Evolutionary conservation across 768 basidiomycete species (phyloP).

Genomic region (Auriscalpium orientale): DNA sequence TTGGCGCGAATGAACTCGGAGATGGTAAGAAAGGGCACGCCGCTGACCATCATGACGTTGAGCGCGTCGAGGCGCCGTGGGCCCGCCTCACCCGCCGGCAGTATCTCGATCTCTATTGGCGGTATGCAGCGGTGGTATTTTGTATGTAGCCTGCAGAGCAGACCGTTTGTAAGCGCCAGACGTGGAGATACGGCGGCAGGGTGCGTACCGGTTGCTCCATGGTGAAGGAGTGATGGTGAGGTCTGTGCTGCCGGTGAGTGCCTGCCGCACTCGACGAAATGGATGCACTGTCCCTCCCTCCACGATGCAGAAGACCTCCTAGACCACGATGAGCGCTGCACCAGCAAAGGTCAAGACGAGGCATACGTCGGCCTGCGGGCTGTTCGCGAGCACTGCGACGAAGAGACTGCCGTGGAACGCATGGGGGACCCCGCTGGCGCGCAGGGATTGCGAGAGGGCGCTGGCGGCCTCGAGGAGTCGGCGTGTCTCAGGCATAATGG

Average conservation of each 20-base stretch:
- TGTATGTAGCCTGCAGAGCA: conserved; percentile 51
- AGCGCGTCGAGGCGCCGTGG: conserved; percentile 64
- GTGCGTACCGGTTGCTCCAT: conserved; percentile 74
- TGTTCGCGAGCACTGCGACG: conserved; percentile 61
- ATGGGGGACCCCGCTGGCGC: conserved; percentile 53
- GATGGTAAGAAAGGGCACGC: conserved; percentile 73
- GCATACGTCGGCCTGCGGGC: conserved; percentile 59
- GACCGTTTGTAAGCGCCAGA: conserved; percentile 8
- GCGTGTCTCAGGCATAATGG: conserved; percentile 59
- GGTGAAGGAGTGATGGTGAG: conserved; percentile 66
- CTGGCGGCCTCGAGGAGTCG: conserved; percentile 73
- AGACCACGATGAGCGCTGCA: conserved; percentile 7
- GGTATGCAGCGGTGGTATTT: conserved; percentile 74
- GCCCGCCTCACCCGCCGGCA: conserved; percentile 75
- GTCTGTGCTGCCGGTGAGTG: conserved; percentile 54
- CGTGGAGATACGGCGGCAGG: conserved; percentile 1
- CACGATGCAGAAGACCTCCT: conserved; percentile 85
- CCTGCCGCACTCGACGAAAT: conserved; percentile 75
- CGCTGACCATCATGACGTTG: conserved; percentile 61
- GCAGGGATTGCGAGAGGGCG: conserved; percentile 63
- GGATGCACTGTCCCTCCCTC: conserved; percentile 66
- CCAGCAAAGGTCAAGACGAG: neutral
- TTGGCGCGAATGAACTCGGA: conserved; percentile 85
- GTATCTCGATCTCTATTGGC: conserved; percentile 78
- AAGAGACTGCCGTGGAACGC: conserved; percentile 76